Evolutionary conservation across 1,139 yeast species (phyloP), one percentile per base, ranked within the genome.

Genomic region (Torulaspora pretoriensis): DNA sequence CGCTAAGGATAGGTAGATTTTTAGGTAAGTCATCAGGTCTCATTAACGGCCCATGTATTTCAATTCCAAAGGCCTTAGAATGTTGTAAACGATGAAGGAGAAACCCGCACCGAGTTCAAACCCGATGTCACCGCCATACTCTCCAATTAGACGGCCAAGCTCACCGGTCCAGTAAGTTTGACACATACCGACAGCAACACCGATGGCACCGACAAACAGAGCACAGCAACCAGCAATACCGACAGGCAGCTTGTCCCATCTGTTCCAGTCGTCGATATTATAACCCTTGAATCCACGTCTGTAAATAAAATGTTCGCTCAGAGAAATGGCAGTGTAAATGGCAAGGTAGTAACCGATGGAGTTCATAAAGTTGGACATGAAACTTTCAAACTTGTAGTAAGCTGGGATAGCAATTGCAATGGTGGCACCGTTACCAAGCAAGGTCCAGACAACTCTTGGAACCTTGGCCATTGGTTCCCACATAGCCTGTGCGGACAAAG

Each of bases 301-400:
- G 77, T 78, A 83, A 61, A 87, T 72, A 63, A 85, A 80, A 68
- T 89, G 96, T 67, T 88, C 96, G 29, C 86, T 74, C 16, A 83
- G 65, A 36, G 78, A 68, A 64, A 88, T 77, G 37, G 87, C 77
- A 61, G 78, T 79, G 70, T 89, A 89, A 60, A 88, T 84, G 47
- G 96, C 90, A 64, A 87, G 74, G 78, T 92, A 89, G 75, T 89
- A 89, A 52, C 88, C 92, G 65, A 89, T 86, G 65, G 89, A 72
- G 70, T 86, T 81, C 96, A 89, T 88, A 69, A 89, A 89, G 68
- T 85, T 81, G 49, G 77, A 77, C 83, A 89, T 83, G 57, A 85
- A 89, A 9, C 67, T 58, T 47, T 75, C 80, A 66, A 89, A 89
- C 52, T 75, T 67, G 71, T 83, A 82, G 72, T 83, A 86, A 41